phyloP scores from a whole-genome alignment of 2,329 filamentous ascomycete species.

The Colletotrichum simmondsii region DNA sequence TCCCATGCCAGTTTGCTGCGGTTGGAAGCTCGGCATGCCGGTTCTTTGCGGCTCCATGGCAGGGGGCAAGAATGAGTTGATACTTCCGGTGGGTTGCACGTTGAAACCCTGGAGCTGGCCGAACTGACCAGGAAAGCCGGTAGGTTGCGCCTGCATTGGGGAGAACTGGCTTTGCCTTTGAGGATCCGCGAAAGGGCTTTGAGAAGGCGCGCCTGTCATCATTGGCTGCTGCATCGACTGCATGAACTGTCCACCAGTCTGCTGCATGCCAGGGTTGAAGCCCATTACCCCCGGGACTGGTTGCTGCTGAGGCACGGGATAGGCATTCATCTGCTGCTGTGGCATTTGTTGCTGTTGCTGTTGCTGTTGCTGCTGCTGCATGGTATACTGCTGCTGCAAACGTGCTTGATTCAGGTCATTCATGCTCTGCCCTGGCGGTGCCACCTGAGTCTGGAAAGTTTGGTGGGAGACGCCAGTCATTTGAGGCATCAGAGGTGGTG shows the following conservation, averaged over 20 bases:
- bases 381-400: conserved; percentile 70
- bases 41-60: conserved; percentile 71
- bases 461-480: conserved; percentile 74
- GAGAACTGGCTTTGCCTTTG: conserved; percentile 53
- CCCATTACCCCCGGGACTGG: conserved; percentile 47
- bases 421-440: conserved; percentile 80
- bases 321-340: conserved; percentile 52
- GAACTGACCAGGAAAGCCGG: conserved; percentile 65
- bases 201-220: conserved; percentile 56
- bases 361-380: conserved; percentile 51
- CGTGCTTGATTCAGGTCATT: conserved; percentile 77
- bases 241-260: conserved; percentile 49
- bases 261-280: conserved; percentile 47
- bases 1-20: conserved; percentile 62
- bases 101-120: conserved; percentile 62
- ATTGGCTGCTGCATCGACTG: conserved; percentile 64
- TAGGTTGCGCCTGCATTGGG: conserved; percentile 70
- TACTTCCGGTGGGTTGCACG: conserved; percentile 49
- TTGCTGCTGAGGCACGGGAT: conserved; percentile 43
- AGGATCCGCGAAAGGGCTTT: conserved; percentile 53
- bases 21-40: conserved; percentile 58
- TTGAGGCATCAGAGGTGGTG: conserved; percentile 83
- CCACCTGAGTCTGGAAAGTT: conserved; percentile 66
- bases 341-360: conserved; percentile 45
- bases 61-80: conserved; percentile 70